These are phyloP conservation scores for Diplodia sapinea DNA, from an alignment of 2,329 filamentous ascomycete species.

Conservation along the genomic window DNA sequence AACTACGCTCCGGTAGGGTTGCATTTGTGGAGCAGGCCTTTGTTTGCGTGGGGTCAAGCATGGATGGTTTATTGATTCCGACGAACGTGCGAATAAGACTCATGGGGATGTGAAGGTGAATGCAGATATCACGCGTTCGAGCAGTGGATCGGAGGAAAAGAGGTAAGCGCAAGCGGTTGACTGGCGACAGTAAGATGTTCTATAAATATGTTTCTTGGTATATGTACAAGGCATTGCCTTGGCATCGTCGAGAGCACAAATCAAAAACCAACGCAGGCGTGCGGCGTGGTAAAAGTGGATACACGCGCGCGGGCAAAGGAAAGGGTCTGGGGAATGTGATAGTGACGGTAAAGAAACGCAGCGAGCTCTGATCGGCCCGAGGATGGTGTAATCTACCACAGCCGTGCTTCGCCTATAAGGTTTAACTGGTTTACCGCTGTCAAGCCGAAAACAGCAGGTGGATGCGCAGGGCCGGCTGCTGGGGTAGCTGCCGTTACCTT, in stretches of 20 bases:
- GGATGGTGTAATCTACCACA: background rate
- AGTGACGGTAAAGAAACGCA: slow-evolving; percentile 4
- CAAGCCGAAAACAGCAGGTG: slow-evolving; percentile 11
- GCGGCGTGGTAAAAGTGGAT: slow-evolving; percentile 4
- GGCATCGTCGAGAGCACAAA: background rate
- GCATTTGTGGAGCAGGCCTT: background rate
- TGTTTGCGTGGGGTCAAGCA: background rate
- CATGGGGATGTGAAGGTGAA: background rate
- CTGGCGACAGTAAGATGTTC: background rate
- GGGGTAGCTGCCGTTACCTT: background rate
- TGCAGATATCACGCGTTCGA: background rate
- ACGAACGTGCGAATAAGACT: background rate
- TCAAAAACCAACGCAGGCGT: background rate
- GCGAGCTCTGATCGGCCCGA: background rate
- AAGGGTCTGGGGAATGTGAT: slow-evolving; percentile 16
- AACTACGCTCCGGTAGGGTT: background rate
- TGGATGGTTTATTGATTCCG: background rate
- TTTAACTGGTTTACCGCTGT: slow-evolving; percentile 16
- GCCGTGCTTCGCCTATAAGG: slow-evolving; percentile 19
- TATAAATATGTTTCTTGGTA: slow-evolving; percentile 8
- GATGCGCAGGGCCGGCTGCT: background rate
- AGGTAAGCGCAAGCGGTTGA: background rate
- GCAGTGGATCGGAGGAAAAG: background rate
- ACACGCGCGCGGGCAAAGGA: background rate
- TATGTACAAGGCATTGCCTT: background rate